Percentiles rank a stretch among this genome's conserved stretches.
Conservation (phyloP, 2,329 filamentous ascomycete species). For the Calonectria leucothoes region DNA sequence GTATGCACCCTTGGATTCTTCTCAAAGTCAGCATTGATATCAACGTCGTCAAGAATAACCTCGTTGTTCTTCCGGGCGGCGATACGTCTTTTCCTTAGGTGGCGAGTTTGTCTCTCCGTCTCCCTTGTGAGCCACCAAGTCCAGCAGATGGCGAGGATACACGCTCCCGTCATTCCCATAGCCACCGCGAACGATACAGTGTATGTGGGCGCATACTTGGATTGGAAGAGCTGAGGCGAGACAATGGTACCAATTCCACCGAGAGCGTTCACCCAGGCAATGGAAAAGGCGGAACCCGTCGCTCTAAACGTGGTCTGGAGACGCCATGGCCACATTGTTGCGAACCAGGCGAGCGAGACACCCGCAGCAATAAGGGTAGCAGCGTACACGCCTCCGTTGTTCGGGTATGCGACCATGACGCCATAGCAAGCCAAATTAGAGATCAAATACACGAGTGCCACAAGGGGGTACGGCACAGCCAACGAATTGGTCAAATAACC, state of each 20-base stretch:
- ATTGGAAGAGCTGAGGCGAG: not conserved
- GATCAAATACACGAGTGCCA: not conserved
- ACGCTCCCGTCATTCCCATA: not conserved
- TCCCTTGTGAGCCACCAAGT: not conserved
- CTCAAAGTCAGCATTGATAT: not conserved
- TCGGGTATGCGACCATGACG: not conserved
- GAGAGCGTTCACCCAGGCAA: not conserved
- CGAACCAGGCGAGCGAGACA: not conserved
- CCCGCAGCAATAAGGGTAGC: not conserved
- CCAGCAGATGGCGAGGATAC: not conserved
- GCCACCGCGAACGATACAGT: not conserved
- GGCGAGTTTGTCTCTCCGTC: not conserved
- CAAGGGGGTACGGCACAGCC: not conserved
- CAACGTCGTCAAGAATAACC: not conserved
- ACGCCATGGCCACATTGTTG: not conserved
- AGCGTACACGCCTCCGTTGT: not conserved
- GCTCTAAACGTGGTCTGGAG: not conserved
- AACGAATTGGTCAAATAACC: not conserved
- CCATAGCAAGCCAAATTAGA: not conserved
- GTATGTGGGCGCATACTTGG: not conserved
- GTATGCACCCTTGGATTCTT: too few relatives aligned
- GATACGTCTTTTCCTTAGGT: not conserved
- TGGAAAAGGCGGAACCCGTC: not conserved
- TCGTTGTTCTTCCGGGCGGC: not conserved
- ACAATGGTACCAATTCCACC: not conserved